A percentile compares a stretch with the other conserved stretches of the same genome.
These are phyloP conservation scores for Colletotrichum sp. DNA, from an alignment of 2,329 filamentous ascomycete genomes.

Conservation along the genomic window DNA sequence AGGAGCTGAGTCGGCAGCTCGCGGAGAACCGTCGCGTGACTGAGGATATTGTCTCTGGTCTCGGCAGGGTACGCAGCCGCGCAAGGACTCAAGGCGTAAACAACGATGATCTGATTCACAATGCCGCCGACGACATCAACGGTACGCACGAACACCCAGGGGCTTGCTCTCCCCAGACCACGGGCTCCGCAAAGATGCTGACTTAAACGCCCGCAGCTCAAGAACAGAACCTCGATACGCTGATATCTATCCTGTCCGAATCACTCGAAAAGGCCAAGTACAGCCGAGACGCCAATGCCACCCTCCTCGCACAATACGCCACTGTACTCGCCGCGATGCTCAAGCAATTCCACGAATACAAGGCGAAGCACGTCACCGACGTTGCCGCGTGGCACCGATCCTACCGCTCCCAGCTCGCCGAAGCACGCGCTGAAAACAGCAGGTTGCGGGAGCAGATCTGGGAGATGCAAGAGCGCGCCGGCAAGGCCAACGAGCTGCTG, in stretches of 20 bases:
- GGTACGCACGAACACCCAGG: constrained; percentile 44
- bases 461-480: constrained; percentile 68
- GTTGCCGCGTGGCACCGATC: constrained; percentile 69
- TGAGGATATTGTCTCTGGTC: constrained; percentile 68
- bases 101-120: constrained; percentile 64
- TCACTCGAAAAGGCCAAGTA: constrained; percentile 66
- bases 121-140: constrained; percentile 61
- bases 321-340: constrained; percentile 62
- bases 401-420: constrained; percentile 68
- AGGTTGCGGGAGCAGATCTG: constrained; percentile 69
- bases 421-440: constrained; percentile 68
- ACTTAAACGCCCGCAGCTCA: constrained; percentile 47
- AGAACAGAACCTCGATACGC: constrained; percentile 63
- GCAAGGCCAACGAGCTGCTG: constrained; percentile 60
- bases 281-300: constrained; percentile 65
- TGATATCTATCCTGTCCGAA: constrained; percentile 65
- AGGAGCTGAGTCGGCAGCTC: constrained; percentile 68
- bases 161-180: neutral
- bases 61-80: constrained; percentile 64
- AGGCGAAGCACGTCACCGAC: constrained; percentile 65
- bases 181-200: neutral
- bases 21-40: constrained; percentile 65
- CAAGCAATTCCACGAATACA: constrained; percentile 70
- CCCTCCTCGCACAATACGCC: constrained; percentile 63
- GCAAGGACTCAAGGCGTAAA: constrained; percentile 56